Evolutionary conservation across 2,329 filamentous ascomycete genomes (phyloP).

Genomic region (Cytospora leucostoma): DNA sequence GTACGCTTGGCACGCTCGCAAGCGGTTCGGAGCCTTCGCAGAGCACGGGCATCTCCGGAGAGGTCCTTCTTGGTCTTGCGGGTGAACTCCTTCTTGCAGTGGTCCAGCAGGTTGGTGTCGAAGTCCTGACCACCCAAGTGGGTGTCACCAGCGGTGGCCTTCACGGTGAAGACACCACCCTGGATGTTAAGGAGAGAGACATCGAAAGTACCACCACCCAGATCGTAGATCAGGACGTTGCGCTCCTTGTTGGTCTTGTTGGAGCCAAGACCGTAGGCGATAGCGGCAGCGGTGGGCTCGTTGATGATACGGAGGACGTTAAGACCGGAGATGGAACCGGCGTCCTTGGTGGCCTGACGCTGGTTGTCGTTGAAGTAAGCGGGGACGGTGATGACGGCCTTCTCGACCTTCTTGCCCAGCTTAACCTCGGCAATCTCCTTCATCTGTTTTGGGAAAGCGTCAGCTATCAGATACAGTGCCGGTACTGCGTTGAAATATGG

Average conservation of each 20-base stretch:
- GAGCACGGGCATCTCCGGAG: constrained; percentile 81
- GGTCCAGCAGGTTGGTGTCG: constrained; percentile 90
- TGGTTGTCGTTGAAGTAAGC: constrained; percentile 99
- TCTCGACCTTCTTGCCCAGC: constrained; percentile 97
- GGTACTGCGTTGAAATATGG: neutral
- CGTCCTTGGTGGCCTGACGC: constrained; percentile 98
- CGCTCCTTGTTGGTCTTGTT: constrained; percentile 97
- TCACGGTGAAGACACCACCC: constrained; percentile 98
- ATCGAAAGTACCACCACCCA: constrained; percentile 99
- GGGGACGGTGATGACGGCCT: constrained; percentile 97
- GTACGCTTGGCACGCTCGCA: constrained; percentile 99
- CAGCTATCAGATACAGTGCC: constrained; percentile 7
- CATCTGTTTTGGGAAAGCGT: constrained; percentile 64
- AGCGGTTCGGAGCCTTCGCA: constrained; percentile 93
- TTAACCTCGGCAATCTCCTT: constrained; percentile 98
- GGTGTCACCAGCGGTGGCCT: constrained; percentile 96
- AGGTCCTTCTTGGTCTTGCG: constrained; percentile 80
- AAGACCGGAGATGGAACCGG: constrained; percentile 93
- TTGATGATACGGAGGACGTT: constrained; percentile 99
- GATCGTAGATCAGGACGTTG: constrained; percentile 99
- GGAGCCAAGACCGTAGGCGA: constrained; percentile 94
- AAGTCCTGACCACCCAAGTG: constrained; percentile 96
- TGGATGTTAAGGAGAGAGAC: constrained; percentile 98
- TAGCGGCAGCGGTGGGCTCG: constrained; percentile 97
- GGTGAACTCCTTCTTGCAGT: constrained; percentile 95